Base-by-base conservation (phyloP, 345 rosid genomes). In the Microcos paniculata region DNA sequence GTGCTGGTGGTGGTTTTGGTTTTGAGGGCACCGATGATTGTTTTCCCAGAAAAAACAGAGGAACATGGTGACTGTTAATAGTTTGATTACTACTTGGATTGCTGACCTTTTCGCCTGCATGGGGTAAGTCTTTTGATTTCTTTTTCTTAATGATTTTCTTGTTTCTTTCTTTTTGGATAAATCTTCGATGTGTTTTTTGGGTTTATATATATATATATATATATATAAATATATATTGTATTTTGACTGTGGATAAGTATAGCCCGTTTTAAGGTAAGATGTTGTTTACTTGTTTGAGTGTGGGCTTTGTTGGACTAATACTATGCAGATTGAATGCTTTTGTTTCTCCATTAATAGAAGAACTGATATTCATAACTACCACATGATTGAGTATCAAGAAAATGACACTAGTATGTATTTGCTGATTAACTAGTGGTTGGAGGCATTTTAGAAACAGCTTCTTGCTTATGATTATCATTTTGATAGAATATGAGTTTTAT, bases 31-130 rank as follows among this genome's bases (percentile, higher is more conserved):
- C 9, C 31, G 16, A 69, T 69, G 59, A 26, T 31, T 21, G 59
- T 69, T 31, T 69, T 26, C 26, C 59, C 30, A 18, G 16, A 35
- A 19, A 9, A 35, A 63, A 62, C n/a, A 2, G 1, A 42, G 14
- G 23, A 45, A 55, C 19, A 88, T 88, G 88, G 87, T 84, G 79
- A 80, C 74, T 33, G 18, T 84, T 11, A 65, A 64, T 76, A 80
- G 70, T 76, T 70, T 82, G 6, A 9, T 81, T 38, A 48, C 82
- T 57, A 76, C 84, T 77, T 88, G 94, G 92, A 85, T 88, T 84
- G 70, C 71, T 64, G 86, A 83, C 76, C 65, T 87, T 43, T 85
- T 90, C 12, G 84, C 86, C 71, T 90, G 88, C 67, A 85, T 86
- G 84, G 87, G 91, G 94, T 87, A 75, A 79, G 81, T 76, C 6